phyloP scores from a whole-genome alignment of 805 yeast species.

The Sugiyamaella marilandica region DNA sequence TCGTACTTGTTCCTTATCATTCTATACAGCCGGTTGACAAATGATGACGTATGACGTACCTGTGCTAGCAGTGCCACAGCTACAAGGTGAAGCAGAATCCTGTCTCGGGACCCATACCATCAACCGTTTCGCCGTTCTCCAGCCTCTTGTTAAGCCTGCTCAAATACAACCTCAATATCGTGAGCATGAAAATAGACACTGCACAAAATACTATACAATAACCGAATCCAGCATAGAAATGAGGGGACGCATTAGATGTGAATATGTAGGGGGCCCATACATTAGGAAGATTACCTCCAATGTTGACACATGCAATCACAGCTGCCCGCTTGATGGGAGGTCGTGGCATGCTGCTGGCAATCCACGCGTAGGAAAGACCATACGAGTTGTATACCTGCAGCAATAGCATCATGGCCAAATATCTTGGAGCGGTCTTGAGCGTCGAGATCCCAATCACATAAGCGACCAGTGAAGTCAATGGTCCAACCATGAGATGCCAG shows the following conservation, averaged over 20 bases:
- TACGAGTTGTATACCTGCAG: constrained; percentile 41
- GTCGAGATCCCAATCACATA: constrained; percentile 28
- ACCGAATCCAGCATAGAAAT: constrained; percentile 26
- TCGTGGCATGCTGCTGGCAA: constrained; percentile 37
- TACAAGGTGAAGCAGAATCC: constrained; percentile 24
- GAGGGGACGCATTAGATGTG: constrained; percentile 21
- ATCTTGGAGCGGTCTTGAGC: constrained; percentile 51
- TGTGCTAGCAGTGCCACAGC: neutral
- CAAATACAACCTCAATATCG: constrained; percentile 16
- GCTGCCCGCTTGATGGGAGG: constrained; percentile 55
- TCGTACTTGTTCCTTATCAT: too few species aligned
- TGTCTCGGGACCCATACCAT: constrained; percentile 27
- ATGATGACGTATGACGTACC: too few species aligned
- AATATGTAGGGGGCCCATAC: constrained; percentile 27
- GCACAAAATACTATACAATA: constrained; percentile 22
- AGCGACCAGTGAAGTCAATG: constrained; percentile 35
- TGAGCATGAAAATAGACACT: constrained; percentile 14
- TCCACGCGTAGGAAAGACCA: constrained; percentile 12
- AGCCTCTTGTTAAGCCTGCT: constrained; percentile 21
- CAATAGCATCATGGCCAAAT: constrained; percentile 56
- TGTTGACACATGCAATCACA: constrained; percentile 52
- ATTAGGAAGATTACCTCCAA: constrained; percentile 27
- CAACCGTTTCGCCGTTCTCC: constrained; percentile 24
- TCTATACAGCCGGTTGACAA: too few species aligned
- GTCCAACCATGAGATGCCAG: constrained; percentile 44